A percentile compares a stretch with the other conserved stretches of the same genome.
Evolutionary conservation across 768 basidiomycete species (phyloP).

Genomic region (Omphalotus guepiniiformis): DNA sequence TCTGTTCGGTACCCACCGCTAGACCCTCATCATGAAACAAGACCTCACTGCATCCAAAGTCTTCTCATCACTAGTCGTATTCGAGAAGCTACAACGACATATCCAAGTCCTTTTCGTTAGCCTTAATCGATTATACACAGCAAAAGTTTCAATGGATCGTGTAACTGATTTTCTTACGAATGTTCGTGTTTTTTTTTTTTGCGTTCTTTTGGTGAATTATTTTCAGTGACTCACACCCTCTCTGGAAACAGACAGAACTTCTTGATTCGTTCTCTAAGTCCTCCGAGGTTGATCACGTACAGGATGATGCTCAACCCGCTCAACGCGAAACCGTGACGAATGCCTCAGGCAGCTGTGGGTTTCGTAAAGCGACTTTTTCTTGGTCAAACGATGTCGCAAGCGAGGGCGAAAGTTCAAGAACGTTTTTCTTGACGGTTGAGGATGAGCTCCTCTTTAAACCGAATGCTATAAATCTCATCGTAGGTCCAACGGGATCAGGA

Average conservation of each 20-base stretch:
- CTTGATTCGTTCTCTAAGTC: slow-evolving; percentile 2
- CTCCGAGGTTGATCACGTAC: too few relatives aligned
- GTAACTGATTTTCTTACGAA: slow-evolving; percentile 3
- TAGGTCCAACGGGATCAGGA: slow-evolving; percentile 35
- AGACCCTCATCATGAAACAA: slow-evolving; percentile 10
- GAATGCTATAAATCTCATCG: slow-evolving; percentile 36
- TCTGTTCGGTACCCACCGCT: neutral
- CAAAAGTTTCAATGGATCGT: slow-evolving; percentile 4
- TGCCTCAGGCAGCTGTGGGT: too few relatives aligned
- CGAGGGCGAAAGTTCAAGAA: slow-evolving; percentile 16
- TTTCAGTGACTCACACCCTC: too few relatives aligned
- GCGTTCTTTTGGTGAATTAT: neutral
- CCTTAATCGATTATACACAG: slow-evolving; percentile 17
- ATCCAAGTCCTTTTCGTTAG: slow-evolving; percentile 15
- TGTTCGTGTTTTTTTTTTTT: neutral
- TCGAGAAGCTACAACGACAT: slow-evolving; percentile 40
- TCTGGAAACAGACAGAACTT: neutral
- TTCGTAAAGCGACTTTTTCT: slow-evolving; percentile 6
- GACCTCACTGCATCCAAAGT: slow-evolving; percentile 16
- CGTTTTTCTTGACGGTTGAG: slow-evolving; percentile 35
- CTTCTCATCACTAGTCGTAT: slow-evolving; percentile 35
- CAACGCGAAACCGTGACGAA: too few relatives aligned
- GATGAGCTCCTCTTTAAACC: slow-evolving; percentile 39
- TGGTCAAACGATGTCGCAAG: slow-evolving; percentile 2
- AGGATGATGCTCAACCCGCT: too few relatives aligned